A percentile compares a stretch with the other conserved stretches of the same genome.
Evolutionary conservation across 148 eudicot species (phyloP).

Genomic region (Chenopodium formosanum): DNA sequence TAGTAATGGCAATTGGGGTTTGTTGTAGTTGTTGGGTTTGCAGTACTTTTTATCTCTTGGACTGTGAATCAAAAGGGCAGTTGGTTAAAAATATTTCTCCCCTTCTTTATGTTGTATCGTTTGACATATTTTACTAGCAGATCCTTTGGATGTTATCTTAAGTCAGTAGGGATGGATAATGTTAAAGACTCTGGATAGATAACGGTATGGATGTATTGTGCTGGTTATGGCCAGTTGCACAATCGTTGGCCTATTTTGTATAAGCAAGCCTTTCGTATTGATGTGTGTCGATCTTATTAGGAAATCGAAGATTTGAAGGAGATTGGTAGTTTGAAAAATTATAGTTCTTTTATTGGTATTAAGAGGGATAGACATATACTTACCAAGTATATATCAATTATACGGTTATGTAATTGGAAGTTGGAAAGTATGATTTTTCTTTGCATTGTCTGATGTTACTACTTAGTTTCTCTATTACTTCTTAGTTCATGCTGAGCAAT

Average conservation of each 20-base stretch:
- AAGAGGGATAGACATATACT: too few relatives aligned
- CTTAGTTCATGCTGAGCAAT: too few relatives aligned
- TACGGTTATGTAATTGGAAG: too few relatives aligned
- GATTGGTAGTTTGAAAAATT: constrained; percentile 45
- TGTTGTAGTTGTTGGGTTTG: constrained; percentile 25
- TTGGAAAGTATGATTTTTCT: too few relatives aligned
- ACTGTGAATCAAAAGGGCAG: constrained; percentile 6
- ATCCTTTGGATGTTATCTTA: background rate
- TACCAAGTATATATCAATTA: too few relatives aligned
- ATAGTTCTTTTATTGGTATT: too few relatives aligned
- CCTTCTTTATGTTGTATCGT: background rate
- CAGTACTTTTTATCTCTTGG: constrained; percentile 23
- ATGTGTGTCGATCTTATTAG: constrained; percentile 6
- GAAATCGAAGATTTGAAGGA: constrained; percentile 42
- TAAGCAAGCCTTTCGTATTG: background rate
- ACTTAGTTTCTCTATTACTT: too few relatives aligned
- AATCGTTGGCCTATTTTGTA: background rate
- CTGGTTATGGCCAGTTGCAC: background rate
- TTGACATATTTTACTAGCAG: background rate
- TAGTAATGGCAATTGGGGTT: constrained; percentile 29
- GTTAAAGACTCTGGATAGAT: background rate
- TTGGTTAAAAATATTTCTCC: background rate
- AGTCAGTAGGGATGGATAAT: background rate
- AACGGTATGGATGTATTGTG: background rate
- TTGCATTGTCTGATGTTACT: too few relatives aligned